Conservation (phyloP, 2,329 filamentous ascomycete species). For the Teratosphaeria viscida region DNA sequence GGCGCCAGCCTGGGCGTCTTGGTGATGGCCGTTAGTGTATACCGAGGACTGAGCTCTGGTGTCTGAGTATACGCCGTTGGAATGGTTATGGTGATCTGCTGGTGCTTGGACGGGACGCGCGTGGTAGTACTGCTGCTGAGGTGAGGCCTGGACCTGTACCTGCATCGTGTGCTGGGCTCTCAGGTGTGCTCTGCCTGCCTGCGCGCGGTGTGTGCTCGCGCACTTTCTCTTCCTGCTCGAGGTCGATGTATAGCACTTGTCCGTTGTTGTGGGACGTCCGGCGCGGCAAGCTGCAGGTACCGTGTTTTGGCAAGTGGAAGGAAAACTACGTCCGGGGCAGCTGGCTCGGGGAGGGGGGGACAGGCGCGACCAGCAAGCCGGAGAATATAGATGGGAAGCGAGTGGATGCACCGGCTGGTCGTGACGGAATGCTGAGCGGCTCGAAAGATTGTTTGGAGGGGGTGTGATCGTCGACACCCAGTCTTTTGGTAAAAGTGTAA, state of each 20-base stretch:
- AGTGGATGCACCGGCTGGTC: neutral
- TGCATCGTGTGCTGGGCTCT: conserved; percentile 1
- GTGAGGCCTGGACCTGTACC: conserved; percentile 1
- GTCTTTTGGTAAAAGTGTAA: neutral
- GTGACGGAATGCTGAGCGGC: neutral
- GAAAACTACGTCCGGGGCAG: neutral
- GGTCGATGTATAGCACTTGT: neutral
- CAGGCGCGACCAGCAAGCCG: neutral
- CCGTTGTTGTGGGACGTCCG: neutral
- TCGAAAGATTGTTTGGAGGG: neutral
- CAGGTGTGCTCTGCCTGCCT: neutral
- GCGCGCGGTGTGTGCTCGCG: neutral
- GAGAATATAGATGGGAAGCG: neutral
- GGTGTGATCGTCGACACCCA: neutral
- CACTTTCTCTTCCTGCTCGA: neutral
- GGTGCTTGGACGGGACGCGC: neutral
- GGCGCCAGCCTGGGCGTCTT: conserved; percentile 4
- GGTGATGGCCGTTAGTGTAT: conserved; percentile 11
- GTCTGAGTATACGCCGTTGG: conserved; percentile 3
- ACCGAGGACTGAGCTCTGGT: conserved; percentile 2
- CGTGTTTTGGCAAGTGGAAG: neutral
- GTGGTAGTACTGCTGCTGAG: conserved; percentile 1
- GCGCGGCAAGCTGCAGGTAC: conserved; percentile 2
- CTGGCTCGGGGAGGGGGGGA: neutral
- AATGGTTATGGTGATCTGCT: conserved; percentile 1